Evolutionary conservation across 169 alveolate species (phyloP), one percentile per base, ranked within the genome.

Genomic region (Plasmodium vinckei): DNA sequence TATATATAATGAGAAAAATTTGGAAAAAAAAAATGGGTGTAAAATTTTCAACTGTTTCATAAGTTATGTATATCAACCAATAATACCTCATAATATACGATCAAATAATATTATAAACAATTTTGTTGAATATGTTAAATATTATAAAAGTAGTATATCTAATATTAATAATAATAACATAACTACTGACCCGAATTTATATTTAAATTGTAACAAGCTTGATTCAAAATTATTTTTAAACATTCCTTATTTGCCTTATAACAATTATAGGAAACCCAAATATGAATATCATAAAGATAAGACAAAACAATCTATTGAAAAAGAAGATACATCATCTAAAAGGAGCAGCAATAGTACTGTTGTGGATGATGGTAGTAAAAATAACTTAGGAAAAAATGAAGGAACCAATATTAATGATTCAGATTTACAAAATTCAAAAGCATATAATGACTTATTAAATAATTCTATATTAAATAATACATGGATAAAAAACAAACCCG

Each of bases 401-500:
- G 21, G 42, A 60, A 15, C 69, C 1, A 0, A 13, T 60, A 23
- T n/a, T 19, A 17, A 13, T 19, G 46, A n/a, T 60, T 23, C 13
- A 19, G 57, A 51, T 19, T 10, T 5, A 21, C 13, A 51, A 7
- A 1, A 70, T 70, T 17, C 39, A 4, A 46, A 61, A 21, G 5
- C 60, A n/a, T 61, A 27, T 9, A 61, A 65, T 49, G 89, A 79
- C 10, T n/a, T 56, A 19, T n/a, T 56, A 47, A 82, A 61, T 47
- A 60, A 82, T 69, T 53, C 71, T 19, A 82, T 82, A 13, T 51
- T 82, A 71, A 82, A 59, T 56, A 82, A 82, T 27, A 67, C 84
- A 9, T 82, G 90, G 72, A 67, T 82, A 39, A 82, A 68, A 25
- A 82, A 82, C 54, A 65, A 42, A 69, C 90, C 90, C 15, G 90